Evolutionary conservation across 257 asterid species (phyloP).

Genomic region (Fraxinus americana): DNA sequence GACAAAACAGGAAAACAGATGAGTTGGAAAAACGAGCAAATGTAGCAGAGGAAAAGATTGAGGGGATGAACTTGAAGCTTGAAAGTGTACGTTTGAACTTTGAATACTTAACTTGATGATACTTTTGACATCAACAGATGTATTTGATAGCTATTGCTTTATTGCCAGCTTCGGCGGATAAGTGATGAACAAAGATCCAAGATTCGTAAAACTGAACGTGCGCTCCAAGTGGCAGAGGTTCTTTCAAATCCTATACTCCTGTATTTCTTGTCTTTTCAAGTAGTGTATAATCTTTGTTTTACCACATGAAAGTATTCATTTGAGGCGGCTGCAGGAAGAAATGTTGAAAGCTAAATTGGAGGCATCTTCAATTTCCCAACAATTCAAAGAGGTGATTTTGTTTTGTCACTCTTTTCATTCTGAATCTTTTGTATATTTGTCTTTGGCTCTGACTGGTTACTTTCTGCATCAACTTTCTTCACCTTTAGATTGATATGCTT

Average conservation of each 20-base stretch:
- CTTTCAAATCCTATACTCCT: constrained; percentile 7
- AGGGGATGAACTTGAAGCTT: constrained; percentile 43
- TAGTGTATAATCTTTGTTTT: constrained; percentile 8
- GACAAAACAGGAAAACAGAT: constrained; percentile 39
- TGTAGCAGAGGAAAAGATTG: constrained; percentile 39
- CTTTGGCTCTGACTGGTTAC: neutral
- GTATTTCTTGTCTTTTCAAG: neutral
- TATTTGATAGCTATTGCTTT: constrained; percentile 5
- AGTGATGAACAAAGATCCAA: constrained; percentile 44
- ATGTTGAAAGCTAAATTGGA: constrained; percentile 51
- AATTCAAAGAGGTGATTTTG: constrained; percentile 38
- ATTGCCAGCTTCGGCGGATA: constrained; percentile 42
- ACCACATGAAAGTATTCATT: constrained; percentile 16
- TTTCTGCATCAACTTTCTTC: constrained; percentile 2
- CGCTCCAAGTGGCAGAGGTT: constrained; percentile 57
- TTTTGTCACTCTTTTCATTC: neutral
- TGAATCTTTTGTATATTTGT: neutral
- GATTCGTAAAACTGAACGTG: constrained; percentile 41
- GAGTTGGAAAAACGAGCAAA: constrained; percentile 34
- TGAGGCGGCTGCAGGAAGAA: constrained; percentile 44
- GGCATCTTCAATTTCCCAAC: constrained; percentile 38
- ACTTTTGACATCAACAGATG: neutral
- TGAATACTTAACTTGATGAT: neutral
- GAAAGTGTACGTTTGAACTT: constrained; percentile 36
- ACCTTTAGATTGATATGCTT: neutral